Evolutionary conservation across 2,329 filamentous ascomycete genomes (phyloP).

Genomic region (Trichophyton rubrum): DNA sequence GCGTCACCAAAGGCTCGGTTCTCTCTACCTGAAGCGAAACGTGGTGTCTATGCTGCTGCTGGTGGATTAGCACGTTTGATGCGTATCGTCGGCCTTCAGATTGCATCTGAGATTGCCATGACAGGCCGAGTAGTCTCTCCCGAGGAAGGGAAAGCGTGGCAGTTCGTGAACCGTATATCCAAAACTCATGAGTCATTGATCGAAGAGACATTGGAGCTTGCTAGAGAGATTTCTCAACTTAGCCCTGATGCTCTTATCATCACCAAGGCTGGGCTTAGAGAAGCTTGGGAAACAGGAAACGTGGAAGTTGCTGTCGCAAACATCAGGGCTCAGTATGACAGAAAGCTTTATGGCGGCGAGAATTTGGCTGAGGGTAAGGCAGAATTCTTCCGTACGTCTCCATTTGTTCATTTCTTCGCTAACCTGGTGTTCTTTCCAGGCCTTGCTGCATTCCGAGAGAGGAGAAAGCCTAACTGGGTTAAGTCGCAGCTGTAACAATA

Average conservation of each 20-base stretch:
- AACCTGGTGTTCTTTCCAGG: constrained; percentile 19
- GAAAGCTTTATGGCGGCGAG: constrained; percentile 65
- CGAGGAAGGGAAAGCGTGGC: constrained; percentile 48
- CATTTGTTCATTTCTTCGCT: not conserved
- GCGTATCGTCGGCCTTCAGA: constrained; percentile 53
- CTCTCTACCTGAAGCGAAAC: constrained; percentile 56
- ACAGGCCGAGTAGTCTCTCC: constrained; percentile 50
- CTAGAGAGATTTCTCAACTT: constrained; percentile 46
- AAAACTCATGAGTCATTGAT: constrained; percentile 61
- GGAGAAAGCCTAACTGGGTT: constrained; percentile 75
- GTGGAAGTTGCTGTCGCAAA: constrained; percentile 58
- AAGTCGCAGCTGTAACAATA: constrained; percentile 46
- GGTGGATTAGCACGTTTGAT: constrained; percentile 57
- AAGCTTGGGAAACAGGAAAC: constrained; percentile 56
- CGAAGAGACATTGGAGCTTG: constrained; percentile 54
- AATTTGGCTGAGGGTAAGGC: constrained; percentile 71
- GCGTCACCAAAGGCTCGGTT: constrained; percentile 48
- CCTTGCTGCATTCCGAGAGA: constrained; percentile 81
- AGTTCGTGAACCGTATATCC: constrained; percentile 54
- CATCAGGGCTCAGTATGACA: constrained; percentile 79
- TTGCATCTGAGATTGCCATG: constrained; percentile 60
- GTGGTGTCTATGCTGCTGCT: constrained; percentile 57
- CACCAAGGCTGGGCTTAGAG: constrained; percentile 52
- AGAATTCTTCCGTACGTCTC: not conserved
- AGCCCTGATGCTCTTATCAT: constrained; percentile 66